Base-by-base conservation (phyloP, 371 early-diverging fungal genomes). In the Vairimorpha apis region DNA sequence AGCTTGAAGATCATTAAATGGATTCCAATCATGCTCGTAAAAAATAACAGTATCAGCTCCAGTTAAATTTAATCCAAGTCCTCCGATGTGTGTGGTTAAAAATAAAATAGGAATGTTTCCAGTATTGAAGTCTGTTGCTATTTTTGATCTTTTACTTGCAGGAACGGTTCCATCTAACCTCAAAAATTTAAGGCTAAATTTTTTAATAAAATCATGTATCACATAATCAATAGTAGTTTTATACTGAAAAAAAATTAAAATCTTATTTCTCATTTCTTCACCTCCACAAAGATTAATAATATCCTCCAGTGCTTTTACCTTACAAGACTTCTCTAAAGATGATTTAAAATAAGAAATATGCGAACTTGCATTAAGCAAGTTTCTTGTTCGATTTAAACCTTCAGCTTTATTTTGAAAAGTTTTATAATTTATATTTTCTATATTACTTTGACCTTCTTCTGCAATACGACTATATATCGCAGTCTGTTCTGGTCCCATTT, bases 1-100 rank as follows among this genome's bases (percentile, higher is more conserved):
- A 2, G 95, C 95, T 79, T 95, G 94, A 41, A 87, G 86, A 80
- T 98, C 97, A 78, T 93, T 95, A 88, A 93, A 92, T 0, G 99
- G 99, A 82, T 99, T 99, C 92, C 97, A 99, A 78, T 99, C 99
- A 82, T 95, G 96, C 82, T 99, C 99, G 14, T 94, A 93, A 87
- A 99, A 95, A 33, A 99, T 94, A 5, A 97, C 98, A 0, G 94
- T 95, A 78, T 96, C 95, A 3, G 99, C 99, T 12, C 93, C 93
- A 4, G 96, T 96, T 75, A 99, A 81, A 74, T 97, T 99, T 2
- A 99, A 86, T 1, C 99, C 99, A 8, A 97, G 85, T 1, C 98
- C 98, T 79, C 99, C 99, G 16, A 95, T 94, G 63, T 89, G 90
- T 0, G 97, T 97, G 29, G 97, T 97, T 55, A 97, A 83, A 25